These are phyloP conservation scores for Cicer cuneatum DNA, from an alignment of 306 rosid species.

Conservation along the genomic window DNA sequence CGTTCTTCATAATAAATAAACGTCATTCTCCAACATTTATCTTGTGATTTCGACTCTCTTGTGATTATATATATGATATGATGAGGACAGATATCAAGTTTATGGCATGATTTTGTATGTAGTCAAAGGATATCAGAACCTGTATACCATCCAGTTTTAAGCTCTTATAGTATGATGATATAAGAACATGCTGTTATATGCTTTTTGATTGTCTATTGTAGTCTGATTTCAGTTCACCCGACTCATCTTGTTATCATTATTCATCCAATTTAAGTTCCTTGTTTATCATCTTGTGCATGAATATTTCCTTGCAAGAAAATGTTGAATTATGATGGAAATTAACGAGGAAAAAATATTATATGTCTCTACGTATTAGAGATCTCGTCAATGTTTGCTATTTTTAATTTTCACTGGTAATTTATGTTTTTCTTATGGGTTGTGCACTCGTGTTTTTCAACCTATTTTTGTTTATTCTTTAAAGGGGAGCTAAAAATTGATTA, in stretches of 20 bases:
- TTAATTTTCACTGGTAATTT: no score
- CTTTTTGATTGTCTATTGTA: conserved; percentile 21
- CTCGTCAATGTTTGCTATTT: no score
- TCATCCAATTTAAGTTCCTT: conserved; percentile 1
- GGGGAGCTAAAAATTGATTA: no score
- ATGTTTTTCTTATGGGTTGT: no score
- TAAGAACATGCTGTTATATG: conserved; percentile 39
- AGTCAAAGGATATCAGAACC: conserved; percentile 47
- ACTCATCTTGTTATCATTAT: background rate
- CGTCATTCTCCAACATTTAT: conserved; percentile 35
- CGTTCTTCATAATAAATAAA: conserved; percentile 72
- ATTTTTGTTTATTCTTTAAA: no score
- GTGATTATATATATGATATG: conserved; percentile 52
- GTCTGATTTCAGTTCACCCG: conserved; percentile 15
- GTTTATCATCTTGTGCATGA: background rate
- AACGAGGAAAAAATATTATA: no score
- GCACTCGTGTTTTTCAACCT: no score
- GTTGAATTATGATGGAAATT: no score
- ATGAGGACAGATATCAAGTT: conserved; percentile 47
- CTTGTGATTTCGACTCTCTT: conserved; percentile 40
- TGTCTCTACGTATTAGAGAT: no score
- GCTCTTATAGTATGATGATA: conserved; percentile 44
- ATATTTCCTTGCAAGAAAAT: background rate
- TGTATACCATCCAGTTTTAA: conserved; percentile 35
- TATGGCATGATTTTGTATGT: conserved; percentile 56